These are phyloP conservation scores for Nepenthes mirabilis DNA, from an alignment of 148 eudicot species.

Conservation along the genomic window DNA sequence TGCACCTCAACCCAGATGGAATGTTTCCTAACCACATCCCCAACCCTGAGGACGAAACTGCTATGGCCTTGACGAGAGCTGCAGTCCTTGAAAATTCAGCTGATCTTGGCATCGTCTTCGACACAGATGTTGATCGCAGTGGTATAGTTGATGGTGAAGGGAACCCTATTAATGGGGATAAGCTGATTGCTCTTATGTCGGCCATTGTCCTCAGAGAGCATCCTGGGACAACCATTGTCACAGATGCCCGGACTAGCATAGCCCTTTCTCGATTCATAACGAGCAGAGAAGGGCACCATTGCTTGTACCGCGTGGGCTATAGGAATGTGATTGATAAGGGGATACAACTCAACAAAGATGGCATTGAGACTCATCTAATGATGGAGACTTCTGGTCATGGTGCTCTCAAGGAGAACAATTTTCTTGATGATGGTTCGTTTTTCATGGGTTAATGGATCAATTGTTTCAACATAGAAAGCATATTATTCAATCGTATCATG, in stretches of 20 bases:
- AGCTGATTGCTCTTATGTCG: conserved; percentile 66
- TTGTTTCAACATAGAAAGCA: neutral
- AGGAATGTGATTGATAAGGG: conserved; percentile 94
- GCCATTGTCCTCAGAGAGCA: conserved; percentile 74
- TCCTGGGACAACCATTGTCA: conserved; percentile 62
- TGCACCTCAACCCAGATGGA: conserved; percentile 72
- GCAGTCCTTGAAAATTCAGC: conserved; percentile 59
- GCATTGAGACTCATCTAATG: conserved; percentile 28
- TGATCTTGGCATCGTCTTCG: conserved; percentile 71
- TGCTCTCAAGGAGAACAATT: conserved; percentile 82
- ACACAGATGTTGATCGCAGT: conserved; percentile 72
- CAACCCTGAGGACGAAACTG: conserved; percentile 76
- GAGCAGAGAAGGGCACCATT: conserved; percentile 58
- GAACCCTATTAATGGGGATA: conserved; percentile 69
- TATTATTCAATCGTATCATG: neutral
- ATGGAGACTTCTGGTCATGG: conserved; percentile 39
- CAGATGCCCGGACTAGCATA: conserved; percentile 86
- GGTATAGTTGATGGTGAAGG: conserved; percentile 79
- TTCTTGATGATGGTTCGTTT: conserved; percentile 79
- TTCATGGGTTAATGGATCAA: neutral
- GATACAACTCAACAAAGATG: conserved; percentile 42
- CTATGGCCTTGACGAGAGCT: conserved; percentile 63
- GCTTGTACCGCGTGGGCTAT: conserved; percentile 83
- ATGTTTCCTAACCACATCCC: conserved; percentile 98
- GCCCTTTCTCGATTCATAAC: conserved; percentile 56